Conservation (phyloP, 495 filamentous ascomycete genomes). For the Acidomyces sp. region DNA sequence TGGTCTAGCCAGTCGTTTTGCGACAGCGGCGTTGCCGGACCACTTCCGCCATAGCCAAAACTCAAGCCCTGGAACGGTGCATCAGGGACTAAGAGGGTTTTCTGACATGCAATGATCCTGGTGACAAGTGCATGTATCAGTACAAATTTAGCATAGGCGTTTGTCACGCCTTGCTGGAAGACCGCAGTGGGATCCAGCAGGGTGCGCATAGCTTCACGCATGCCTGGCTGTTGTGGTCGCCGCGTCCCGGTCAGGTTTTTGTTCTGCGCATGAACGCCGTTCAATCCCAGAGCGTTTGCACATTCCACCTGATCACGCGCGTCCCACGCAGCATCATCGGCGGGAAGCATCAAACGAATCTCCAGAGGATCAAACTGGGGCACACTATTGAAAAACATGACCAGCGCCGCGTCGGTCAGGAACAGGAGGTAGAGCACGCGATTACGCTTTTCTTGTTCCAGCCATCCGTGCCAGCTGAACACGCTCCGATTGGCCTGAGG, state of each 20-base stretch:
- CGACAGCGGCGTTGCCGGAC: slow-evolving; percentile 34
- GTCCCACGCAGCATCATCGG: slow-evolving; percentile 57
- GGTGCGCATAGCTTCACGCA: slow-evolving; percentile 40
- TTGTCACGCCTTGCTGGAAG: slow-evolving; percentile 45
- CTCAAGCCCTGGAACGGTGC: slow-evolving; percentile 7
- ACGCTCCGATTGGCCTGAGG: slow-evolving; percentile 26
- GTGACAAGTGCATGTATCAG: slow-evolving; percentile 49
- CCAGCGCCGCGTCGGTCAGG: slow-evolving; percentile 43
- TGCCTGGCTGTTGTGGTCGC: slow-evolving; percentile 44
- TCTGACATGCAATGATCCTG: slow-evolving; percentile 24
- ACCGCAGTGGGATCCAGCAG: slow-evolving; percentile 39
- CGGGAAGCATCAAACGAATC: slow-evolving; percentile 46
- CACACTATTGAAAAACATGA: slow-evolving; percentile 50
- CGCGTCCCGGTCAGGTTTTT: slow-evolving; percentile 45
- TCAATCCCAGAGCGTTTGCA: slow-evolving; percentile 45
- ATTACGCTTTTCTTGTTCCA: slow-evolving; percentile 53
- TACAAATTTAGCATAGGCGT: slow-evolving; percentile 55
- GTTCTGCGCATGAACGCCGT: slow-evolving; percentile 33
- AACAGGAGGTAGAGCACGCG: slow-evolving; percentile 48
- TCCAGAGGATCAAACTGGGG: slow-evolving; percentile 45
- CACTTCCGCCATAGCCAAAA: slow-evolving; percentile 23
- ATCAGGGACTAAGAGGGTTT: slow-evolving; percentile 11
- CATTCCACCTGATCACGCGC: slow-evolving; percentile 41
- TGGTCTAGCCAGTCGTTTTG: slow-evolving; percentile 36
- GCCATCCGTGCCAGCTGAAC: slow-evolving; percentile 50